phyloP scores from a whole-genome alignment of 2,329 filamentous ascomycete genomes.

The Aspergillus intermedius region DNA sequence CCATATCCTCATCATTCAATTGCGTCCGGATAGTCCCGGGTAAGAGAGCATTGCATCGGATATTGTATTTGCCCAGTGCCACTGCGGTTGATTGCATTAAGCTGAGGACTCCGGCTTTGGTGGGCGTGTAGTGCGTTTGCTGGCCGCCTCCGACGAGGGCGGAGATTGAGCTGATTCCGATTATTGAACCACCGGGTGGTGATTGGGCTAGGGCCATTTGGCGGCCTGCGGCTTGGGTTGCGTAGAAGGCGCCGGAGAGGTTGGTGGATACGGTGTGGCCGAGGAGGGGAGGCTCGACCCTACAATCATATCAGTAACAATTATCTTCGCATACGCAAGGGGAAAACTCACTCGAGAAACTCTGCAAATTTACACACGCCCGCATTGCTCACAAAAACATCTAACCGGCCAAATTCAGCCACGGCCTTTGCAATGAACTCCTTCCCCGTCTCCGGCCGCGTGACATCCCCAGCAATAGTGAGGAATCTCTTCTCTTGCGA shows the following conservation, averaged over 20 bases:
- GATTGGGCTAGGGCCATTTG: slow-evolving; percentile 72
- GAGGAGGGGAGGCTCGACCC: slow-evolving; percentile 64
- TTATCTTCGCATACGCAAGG: too few species aligned
- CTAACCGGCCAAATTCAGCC: slow-evolving; percentile 48
- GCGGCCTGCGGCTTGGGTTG: slow-evolving; percentile 74
- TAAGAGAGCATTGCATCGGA: slow-evolving; percentile 76
- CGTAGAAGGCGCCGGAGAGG: slow-evolving; percentile 81
- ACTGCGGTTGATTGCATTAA: slow-evolving; percentile 80
- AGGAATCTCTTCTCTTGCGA: slow-evolving; percentile 44
- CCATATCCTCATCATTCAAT: slow-evolving; percentile 75
- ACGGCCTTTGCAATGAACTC: slow-evolving; percentile 63
- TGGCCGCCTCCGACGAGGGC: slow-evolving; percentile 58
- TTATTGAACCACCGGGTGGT: slow-evolving; percentile 70
- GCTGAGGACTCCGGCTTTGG: slow-evolving; percentile 73
- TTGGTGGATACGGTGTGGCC: slow-evolving; percentile 69
- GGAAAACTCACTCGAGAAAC: slow-evolving; percentile 59
- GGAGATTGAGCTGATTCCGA: slow-evolving; percentile 37
- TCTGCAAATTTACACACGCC: slow-evolving; percentile 84
- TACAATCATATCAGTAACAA: slow-evolving; percentile 17
- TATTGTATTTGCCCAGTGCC: slow-evolving; percentile 66
- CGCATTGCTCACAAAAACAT: slow-evolving; percentile 82
- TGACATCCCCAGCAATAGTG: slow-evolving; percentile 69
- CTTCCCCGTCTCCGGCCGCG: slow-evolving; percentile 63
- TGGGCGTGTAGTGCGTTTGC: slow-evolving; percentile 83
- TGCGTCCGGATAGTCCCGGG: slow-evolving; percentile 80